Base-by-base conservation (phyloP, 2,329 filamentous ascomycete genomes). In the Colletotrichum kahawae region DNA sequence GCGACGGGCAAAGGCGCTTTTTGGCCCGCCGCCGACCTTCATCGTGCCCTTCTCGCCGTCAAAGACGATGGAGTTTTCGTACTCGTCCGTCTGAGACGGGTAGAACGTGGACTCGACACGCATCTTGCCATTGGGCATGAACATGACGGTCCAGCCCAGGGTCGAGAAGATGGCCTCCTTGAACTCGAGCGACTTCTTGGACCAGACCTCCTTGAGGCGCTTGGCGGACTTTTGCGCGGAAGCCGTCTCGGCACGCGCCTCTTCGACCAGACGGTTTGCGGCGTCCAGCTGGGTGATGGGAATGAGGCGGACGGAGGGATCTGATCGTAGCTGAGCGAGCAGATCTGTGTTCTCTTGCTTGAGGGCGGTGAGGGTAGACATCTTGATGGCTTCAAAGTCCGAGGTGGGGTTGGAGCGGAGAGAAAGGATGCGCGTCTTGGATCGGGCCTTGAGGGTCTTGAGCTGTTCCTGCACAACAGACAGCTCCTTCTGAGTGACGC, bases 81-180 rank as follows among this genome's bases (percentile, higher is more conserved):
- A 92, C 81, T 94, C 92, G 70, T 94, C 92, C 82, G 83, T 91
- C 85, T 76, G 84, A 3, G 91, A 93, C 0, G 95, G 93, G 82
- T 94, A 94, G 82, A 96, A 97, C 78, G 96, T 94, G 75, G 91
- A 94, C 70, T 96, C 97, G 27, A 98, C 95, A 36, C 95, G 93
- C 85, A 98, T 97, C 80, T 98, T 96, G 56, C 97, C 97, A 83
- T 98, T 98, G n/a, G 96, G 95, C 82, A 98, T 93, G 83, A 99
- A 98, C 36, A 97, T 95, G 14, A 98, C 92, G 68, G 96, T 96
- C 94, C 96, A 99, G 1, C 97, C 97, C 0, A 99, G 90, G 1
- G 98, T 93, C 24, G 93, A 95, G 77, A 96, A 96, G 74, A 99
- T 96, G 36, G 96, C 95, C 85, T 98, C 95, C 65, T 97, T 95